These are phyloP conservation scores for Monilinia laxa DNA, from an alignment of 2,329 filamentous ascomycete genomes.

Conservation along the genomic window DNA sequence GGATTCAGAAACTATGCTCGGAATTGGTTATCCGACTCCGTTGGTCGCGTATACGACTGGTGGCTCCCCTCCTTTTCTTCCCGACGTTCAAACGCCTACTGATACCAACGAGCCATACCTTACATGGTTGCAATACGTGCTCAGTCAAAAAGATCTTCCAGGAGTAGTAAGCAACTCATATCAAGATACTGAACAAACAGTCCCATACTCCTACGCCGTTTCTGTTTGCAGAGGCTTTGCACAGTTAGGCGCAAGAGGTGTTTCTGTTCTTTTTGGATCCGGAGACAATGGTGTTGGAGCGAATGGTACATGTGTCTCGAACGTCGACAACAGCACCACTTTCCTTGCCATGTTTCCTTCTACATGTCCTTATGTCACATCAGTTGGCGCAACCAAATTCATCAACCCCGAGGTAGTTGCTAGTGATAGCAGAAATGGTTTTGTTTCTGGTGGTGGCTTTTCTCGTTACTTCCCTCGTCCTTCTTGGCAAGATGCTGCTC, in stretches of 20 bases:
- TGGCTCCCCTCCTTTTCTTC: slow-evolving; percentile 52
- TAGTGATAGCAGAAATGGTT: slow-evolving; percentile 32
- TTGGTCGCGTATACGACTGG: slow-evolving; percentile 56
- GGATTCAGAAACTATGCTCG: slow-evolving; percentile 55
- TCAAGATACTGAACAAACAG: slow-evolving; percentile 56
- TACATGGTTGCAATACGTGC: slow-evolving; percentile 52
- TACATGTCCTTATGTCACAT: slow-evolving; percentile 65
- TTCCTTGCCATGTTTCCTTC: slow-evolving; percentile 63
- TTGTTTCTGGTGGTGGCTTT: slow-evolving; percentile 51
- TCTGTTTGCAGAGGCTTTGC: slow-evolving; percentile 54
- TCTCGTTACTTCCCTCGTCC: slow-evolving; percentile 50
- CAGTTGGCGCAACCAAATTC: slow-evolving; percentile 52
- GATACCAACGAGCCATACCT: slow-evolving; percentile 55
- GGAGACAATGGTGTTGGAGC: slow-evolving; percentile 52
- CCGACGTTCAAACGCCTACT: slow-evolving; percentile 42
- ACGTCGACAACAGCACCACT: slow-evolving; percentile 56
- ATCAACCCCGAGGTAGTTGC: slow-evolving; percentile 45
- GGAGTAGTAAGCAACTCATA: slow-evolving; percentile 59
- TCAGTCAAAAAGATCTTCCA: slow-evolving; percentile 48
- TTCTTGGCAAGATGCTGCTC: slow-evolving; percentile 47
- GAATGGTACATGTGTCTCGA: slow-evolving; percentile 43
- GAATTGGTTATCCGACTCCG: slow-evolving; percentile 53
- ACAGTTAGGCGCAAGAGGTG: slow-evolving; percentile 53
- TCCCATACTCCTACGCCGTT: slow-evolving; percentile 52
- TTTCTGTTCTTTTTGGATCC: slow-evolving; percentile 51